Percentiles rank a stretch among this genome's conserved stretches.
Evolutionary conservation across 2,329 filamentous ascomycete genomes (phyloP).

Genomic region (Diaporthe sp.): DNA sequence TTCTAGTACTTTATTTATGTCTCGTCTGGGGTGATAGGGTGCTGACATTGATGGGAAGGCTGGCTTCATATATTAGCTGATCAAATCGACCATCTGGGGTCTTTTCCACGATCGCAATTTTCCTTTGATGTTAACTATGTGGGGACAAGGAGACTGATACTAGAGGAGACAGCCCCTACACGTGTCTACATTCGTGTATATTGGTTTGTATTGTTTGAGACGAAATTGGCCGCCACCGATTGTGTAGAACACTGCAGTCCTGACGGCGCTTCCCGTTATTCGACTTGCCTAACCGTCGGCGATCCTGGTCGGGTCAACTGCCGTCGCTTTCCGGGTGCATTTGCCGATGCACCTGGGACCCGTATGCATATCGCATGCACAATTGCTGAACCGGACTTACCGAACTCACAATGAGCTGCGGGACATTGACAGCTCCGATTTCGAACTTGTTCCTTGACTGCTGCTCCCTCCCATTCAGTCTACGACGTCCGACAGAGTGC

Average conservation of each 20-base stretch:
- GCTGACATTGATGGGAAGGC: background rate
- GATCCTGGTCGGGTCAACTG: background rate
- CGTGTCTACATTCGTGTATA: background rate
- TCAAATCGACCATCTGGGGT: too few relatives aligned
- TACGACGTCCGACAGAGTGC: background rate
- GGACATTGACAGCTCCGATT: background rate
- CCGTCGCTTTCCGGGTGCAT: conserved; percentile 30
- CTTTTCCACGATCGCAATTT: background rate
- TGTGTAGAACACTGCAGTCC: background rate
- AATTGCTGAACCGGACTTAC: background rate
- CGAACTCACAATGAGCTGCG: background rate
- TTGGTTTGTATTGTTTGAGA: background rate
- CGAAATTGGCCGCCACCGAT: background rate
- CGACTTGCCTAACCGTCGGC: background rate
- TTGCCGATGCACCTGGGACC: conserved; percentile 5
- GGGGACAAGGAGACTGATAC: too few relatives aligned
- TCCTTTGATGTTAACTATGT: background rate
- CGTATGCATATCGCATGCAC: background rate
- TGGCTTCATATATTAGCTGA: background rate
- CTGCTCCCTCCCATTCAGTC: background rate
- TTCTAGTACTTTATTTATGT: too few relatives aligned
- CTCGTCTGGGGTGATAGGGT: too few relatives aligned
- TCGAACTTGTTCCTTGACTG: background rate
- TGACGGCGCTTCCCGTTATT: background rate
- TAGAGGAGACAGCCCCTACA: background rate